Evolutionary conservation across 176 grass and related monocot species (phyloP), one percentile per base, ranked within the genome.

Genomic region (Areca catechu): DNA sequence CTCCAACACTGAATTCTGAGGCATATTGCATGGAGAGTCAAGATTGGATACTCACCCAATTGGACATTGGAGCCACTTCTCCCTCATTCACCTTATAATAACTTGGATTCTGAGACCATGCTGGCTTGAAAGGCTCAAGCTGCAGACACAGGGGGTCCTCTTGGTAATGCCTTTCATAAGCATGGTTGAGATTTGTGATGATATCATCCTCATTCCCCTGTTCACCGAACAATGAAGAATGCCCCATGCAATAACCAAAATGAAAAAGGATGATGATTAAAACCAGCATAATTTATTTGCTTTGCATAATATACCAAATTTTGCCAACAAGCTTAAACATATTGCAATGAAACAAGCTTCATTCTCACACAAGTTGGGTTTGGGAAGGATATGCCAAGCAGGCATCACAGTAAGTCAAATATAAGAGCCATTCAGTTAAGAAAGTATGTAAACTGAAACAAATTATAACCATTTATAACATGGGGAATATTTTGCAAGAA

Each of bases 121-220:
- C 58, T 69, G 57, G 60, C 34, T 70, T 52, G 49, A 61, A 66
- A 15, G 60, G 74, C n/a, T 66, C 68, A 50, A 73, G 71, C 51
- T 85, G 74, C 29, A 82, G 60, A 50, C 37, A 60, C 48, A 82
- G 60, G 43, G 67, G 71, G 4, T 68, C 64, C 48, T 53, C 68
- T 60, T 72, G 65, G 48, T 53, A 51, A 28, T 73, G 71, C 14
- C 50, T 61, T 56, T 79, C 62, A 22, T 79, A 69, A 65, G 71
- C 67, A 69, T 73, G 78, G 55, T 62, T 68, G 19, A 67, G 60
- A 74, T 71, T 65, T 7, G 20, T 22, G 78, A 82, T 79, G 51
- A 85, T 66, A 53, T 60, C 79, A 54, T 51, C 51, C 51, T 63
- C 69, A 48, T 73, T 64, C 48, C 72, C 54, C 51, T 56, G 62